These are phyloP conservation scores for Sordaria brevicollis DNA, from an alignment of 495 filamentous ascomycete genomes.

Conservation along the genomic window DNA sequence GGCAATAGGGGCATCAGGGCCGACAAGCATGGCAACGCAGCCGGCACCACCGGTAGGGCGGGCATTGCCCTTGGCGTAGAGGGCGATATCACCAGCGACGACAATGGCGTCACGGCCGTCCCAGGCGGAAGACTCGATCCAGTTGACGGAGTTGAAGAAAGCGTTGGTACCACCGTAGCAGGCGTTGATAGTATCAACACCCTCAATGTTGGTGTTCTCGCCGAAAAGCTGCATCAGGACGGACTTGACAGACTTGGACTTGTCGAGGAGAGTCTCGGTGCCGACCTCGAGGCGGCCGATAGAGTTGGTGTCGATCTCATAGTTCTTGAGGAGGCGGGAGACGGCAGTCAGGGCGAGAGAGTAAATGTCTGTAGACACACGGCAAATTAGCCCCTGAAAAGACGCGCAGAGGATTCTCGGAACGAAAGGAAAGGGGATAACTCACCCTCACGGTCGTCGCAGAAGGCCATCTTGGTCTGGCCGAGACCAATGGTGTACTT, in stretches of 20 bases:
- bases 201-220: constrained; percentile 83
- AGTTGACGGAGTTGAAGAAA: constrained; percentile 93
- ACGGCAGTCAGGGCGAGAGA: constrained; percentile 84
- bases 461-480: constrained; percentile 99
- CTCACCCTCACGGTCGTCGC: constrained; percentile 95
- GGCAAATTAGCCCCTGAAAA: constrained; percentile 16
- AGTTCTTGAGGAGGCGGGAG: constrained; percentile 83
- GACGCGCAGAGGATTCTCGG: neutral
- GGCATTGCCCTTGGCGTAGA: constrained; percentile 93
- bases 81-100: constrained; percentile 91
- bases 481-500: constrained; percentile 99
- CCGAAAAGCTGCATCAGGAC: constrained; percentile 96
- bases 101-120: constrained; percentile 92
- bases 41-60: constrained; percentile 94
- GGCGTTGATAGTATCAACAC: constrained; percentile 92
- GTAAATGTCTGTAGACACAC: constrained; percentile 72
- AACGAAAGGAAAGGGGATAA: constrained; percentile 5
- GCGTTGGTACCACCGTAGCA: constrained; percentile 99
- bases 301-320: constrained; percentile 80
- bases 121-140: constrained; percentile 97
- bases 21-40: constrained; percentile 87
- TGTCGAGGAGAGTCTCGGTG: constrained; percentile 96
- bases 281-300: constrained; percentile 95
- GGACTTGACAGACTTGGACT: constrained; percentile 99
- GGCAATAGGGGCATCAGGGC: constrained; percentile 83